Evolutionary conservation across 371 early-diverging fungal genomes (phyloP), one percentile per base, ranked within the genome.

Genomic region (Lichtheimia ramosa): DNA sequence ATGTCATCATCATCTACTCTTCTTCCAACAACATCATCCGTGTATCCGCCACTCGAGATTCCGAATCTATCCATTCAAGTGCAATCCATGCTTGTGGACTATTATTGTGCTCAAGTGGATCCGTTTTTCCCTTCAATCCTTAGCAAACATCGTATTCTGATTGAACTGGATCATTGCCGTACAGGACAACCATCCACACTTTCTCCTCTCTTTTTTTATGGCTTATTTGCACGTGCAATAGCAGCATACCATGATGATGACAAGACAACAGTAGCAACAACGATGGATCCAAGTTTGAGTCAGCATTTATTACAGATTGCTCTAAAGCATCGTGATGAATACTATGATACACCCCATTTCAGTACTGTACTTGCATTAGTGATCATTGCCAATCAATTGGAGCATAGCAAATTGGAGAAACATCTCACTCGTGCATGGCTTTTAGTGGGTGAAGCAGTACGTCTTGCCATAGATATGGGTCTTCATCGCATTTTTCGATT

Each of bases 41-140:
- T 41, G 3, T 41, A 43, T 25, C 56, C 56, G 41, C 42, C 10
- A 10, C 40, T 18, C 24, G 12, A 24, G 16, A 23, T 40, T 34
- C 58, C 27, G 10, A 18, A 2, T 1, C 57, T 69, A 15, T 43
- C 60, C n/a, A 24, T 28, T 23, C 39, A 58, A 5, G 67, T 70
- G 13, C 68, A 71, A 53, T 41, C 41, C 14, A 63, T 69, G 58
- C 67, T 86, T n/a, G 75, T 87, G 15, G 72, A 80, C 16, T 62
- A 75, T 7, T 87, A 81, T 65, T 85, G 80, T 61, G 53, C 67
- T 8, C 74, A 81, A 63, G 60, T 77, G 21, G 79, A 85, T 55
- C 76, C 83, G 3, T 83, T 75, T 56, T 80, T 77, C 25, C 85
- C 87, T 13, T 27, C 41, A 2, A 69, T 85, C 53, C 60, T 87